Evolutionary conservation across 352 stramenopile genomes (phyloP), one percentile per base, ranked within the genome.

Genomic region (Aphanomyces astaci): DNA sequence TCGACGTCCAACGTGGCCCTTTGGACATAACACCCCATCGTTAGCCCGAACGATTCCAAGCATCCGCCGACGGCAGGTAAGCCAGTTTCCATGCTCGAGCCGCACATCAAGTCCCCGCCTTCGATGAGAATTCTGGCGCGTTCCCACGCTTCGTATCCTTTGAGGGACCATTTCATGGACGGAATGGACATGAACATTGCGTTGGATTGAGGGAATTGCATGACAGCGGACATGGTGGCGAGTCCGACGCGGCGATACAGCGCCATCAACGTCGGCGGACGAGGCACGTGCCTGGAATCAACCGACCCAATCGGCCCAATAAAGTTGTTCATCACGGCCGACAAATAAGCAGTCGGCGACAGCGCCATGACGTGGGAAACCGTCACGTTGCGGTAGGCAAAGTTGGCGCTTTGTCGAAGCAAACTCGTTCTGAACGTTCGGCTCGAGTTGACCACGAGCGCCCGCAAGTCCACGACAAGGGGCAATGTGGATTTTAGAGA

Each of bases 271-370:
- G 15, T 63, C 25, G 54, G 2, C 1, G 54, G 54, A 45, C 54
- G 43, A 27, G 31, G 15, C 9, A 63, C 25, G 22, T 63, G 27
- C 22, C 27, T 19, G 19, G 9, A 17, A 30, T 63, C 54, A 24
- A 63, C 28, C 3, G 54, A 19, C 19, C 54, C 54, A 63, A 63
- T 45, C 15, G 54, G 54, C 17, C 54, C 54, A 9, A 63, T n/a
- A 10, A 2, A 3, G 2, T 17, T 28, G 1, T 63, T 28, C 15
- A 63, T 9, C 11, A 63, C 17, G 17, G 36, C 17, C 15, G 27
- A 46, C 19, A 15, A 9, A 15, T 15, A n/a, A 10, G 17, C 27
- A 9, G 43, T 19, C 22, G 54, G 54, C 36, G n/a, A n/a, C 15
- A 63, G 10, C 13, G 1, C 17, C 39, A 22, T 25, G 54, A 32